Base-by-base conservation (phyloP, 805 yeast genomes). In the Wickerhamiella azyma region DNA sequence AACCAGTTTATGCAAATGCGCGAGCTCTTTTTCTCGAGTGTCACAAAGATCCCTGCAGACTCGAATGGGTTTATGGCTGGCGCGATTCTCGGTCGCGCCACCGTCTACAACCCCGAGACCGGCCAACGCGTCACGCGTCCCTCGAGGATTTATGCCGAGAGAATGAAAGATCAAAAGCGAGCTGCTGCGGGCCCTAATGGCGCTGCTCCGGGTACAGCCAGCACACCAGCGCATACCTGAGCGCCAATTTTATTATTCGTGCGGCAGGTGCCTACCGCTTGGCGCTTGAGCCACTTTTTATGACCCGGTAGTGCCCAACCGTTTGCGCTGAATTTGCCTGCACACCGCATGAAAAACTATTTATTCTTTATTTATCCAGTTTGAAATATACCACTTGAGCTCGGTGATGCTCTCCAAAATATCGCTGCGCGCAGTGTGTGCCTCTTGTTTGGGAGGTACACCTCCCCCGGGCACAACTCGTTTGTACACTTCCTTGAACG, bases 361-460 rank as follows among this genome's bases (percentile, higher is more conserved):
- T 41, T 35, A 41, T 35, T 41, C 37, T 26, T 16, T 18, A 29
- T 35, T 24, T 26, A 66, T 70, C 59, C 83, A 86, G 56, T 81
- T 67, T 16, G 79, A 75, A 48, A 72, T 65, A 61, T 80, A 85
- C 83, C 86, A 92, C 53, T 68, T 71, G 58, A 92, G 66, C 61
- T 92, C 95, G 8, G 64, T 74, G 37, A 92, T 89, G 56, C 95
- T 84, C 61, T 92, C 98, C 41, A 83, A 54, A 41, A 92, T 92
- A 61, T 92, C 99, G 13, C 77, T 70, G 52, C 74, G 75, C 0
- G 99, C 98, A 0, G 97, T 89, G 62, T 92, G 99, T 1, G 72
- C 71, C 17, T 73, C 70, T 41, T 64, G 65, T 63, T 94, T 92
- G 33, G 62, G 67, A 5, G 89, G 97, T 48, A 61, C 61, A 64